phyloP scores from a whole-genome alignment of 2,329 filamentous ascomycete species.

The Xenosphaeropsis pyriputrescens region DNA sequence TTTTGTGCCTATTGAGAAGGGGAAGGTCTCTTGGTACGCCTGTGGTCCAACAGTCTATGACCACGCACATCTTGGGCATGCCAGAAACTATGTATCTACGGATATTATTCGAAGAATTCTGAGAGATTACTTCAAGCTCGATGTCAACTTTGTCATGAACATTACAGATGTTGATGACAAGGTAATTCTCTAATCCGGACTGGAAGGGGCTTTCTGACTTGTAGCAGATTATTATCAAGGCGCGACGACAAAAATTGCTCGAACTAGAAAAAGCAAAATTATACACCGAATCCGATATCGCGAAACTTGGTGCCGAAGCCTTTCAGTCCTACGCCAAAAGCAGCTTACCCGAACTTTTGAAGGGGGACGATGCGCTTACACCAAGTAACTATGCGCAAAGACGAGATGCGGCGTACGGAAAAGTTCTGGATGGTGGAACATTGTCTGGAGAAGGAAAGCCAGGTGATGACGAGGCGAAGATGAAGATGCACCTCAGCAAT shows the following conservation, averaged over 20 bases:
- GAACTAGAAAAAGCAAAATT: conserved; percentile 63
- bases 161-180: conserved; percentile 48
- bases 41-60: conserved; percentile 61
- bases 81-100: conserved; percentile 58
- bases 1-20: conserved; percentile 13
- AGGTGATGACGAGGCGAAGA: conserved; percentile 49
- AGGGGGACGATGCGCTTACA: conserved; percentile 27
- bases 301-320: conserved; percentile 32
- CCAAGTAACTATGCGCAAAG: conserved; percentile 32
- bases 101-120: conserved; percentile 57
- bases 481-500: conserved; percentile 55
- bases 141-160: conserved; percentile 56
- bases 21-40: conserved; percentile 41
- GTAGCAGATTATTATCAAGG: conserved; percentile 48
- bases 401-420: conserved; percentile 36
- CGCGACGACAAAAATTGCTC: conserved; percentile 68
- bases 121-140: conserved; percentile 52
- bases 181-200: conserved; percentile 15
- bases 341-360: conserved; percentile 36
- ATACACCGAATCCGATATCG: conserved; percentile 30
- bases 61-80: conserved; percentile 52
- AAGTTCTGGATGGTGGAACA: conserved; percentile 38
- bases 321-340: conserved; percentile 39
- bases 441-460: conserved; percentile 37
- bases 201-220: neutral